phyloP scores from a whole-genome alignment of 441 rosid species.

The Pelargonium australe region DNA sequence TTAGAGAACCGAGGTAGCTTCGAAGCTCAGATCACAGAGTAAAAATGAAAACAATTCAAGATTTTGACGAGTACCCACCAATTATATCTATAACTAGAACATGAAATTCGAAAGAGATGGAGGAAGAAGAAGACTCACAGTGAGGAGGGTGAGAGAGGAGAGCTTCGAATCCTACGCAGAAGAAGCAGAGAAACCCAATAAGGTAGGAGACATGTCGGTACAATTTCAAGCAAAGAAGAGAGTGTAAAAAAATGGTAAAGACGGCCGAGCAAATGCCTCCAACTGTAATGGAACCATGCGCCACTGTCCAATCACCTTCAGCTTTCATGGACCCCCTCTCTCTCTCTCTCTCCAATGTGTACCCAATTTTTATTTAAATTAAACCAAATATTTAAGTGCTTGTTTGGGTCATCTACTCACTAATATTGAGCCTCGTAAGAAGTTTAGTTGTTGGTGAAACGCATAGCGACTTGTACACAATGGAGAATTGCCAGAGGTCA shows the following conservation, averaged over 20 bases:
- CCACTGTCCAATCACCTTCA: no score
- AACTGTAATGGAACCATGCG: no score
- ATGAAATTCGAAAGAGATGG: neutral
- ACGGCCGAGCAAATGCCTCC: no score
- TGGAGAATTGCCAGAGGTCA: no score
- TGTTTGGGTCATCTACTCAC: no score
- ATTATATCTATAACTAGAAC: neutral
- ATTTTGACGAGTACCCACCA: neutral
- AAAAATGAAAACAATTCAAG: neutral
- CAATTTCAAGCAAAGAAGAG: conserved; percentile 39
- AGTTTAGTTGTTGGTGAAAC: no score
- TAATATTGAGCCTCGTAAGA: no score
- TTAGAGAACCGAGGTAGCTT: neutral
- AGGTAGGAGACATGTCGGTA: conserved; percentile 66
- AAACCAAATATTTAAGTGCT: no score
- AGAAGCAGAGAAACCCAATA: conserved; percentile 51
- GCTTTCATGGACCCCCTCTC: no score
- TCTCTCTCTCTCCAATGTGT: no score
- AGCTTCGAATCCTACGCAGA: conserved; percentile 23
- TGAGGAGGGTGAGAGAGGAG: conserved; percentile 10
- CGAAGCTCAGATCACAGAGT: neutral
- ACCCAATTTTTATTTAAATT: no score
- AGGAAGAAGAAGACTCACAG: neutral
- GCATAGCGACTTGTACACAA: no score
- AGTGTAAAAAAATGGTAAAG: neutral